Conservation (phyloP, 768 basidiomycete genomes). For the Podaxis carcinomalis region DNA sequence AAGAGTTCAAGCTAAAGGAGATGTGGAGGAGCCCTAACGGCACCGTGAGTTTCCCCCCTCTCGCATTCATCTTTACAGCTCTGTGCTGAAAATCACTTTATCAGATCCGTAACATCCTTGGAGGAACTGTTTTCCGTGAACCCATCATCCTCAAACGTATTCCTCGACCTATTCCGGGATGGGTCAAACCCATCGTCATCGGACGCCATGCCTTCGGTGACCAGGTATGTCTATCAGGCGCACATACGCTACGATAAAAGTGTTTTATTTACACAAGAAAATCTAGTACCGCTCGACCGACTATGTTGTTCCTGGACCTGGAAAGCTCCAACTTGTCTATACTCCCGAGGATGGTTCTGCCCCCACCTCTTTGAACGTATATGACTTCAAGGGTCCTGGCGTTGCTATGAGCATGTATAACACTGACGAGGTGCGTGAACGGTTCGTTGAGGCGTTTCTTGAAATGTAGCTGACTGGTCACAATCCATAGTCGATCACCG, state of each 20-base stretch:
- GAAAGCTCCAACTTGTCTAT: slow-evolving; percentile 90
- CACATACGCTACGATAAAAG: not conserved
- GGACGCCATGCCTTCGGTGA: slow-evolving; percentile 98
- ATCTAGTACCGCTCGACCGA: slow-evolving; percentile 91
- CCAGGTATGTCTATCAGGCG: slow-evolving; percentile 49
- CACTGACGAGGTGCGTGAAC: slow-evolving; percentile 74
- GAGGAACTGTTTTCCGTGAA: slow-evolving; percentile 98
- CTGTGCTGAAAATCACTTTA: not conserved
- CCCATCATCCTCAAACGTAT: slow-evolving; percentile 91
- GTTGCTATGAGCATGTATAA: slow-evolving; percentile 99
- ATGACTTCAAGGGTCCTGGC: slow-evolving; percentile 89
- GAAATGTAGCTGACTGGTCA: not conserved
- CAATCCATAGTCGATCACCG: slow-evolving; percentile 72
- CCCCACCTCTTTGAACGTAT: slow-evolving; percentile 72
- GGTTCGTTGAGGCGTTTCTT: not conserved
- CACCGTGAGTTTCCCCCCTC: slow-evolving; percentile 50
- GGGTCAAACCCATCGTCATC: slow-evolving; percentile 95
- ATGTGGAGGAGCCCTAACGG: slow-evolving; percentile 99
- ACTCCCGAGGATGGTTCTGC: slow-evolving; percentile 76
- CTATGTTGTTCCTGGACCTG: slow-evolving; percentile 85
- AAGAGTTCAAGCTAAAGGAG: slow-evolving; percentile 97
- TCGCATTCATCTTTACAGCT: too few species aligned
- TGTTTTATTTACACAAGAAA: not conserved
- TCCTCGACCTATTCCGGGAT: slow-evolving; percentile 93
- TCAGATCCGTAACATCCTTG: slow-evolving; percentile 94